Evolutionary conservation across 139 green algal genomes (phyloP), one percentile per base, ranked within the genome.

Genomic region (Klebsormidium nitens): DNA sequence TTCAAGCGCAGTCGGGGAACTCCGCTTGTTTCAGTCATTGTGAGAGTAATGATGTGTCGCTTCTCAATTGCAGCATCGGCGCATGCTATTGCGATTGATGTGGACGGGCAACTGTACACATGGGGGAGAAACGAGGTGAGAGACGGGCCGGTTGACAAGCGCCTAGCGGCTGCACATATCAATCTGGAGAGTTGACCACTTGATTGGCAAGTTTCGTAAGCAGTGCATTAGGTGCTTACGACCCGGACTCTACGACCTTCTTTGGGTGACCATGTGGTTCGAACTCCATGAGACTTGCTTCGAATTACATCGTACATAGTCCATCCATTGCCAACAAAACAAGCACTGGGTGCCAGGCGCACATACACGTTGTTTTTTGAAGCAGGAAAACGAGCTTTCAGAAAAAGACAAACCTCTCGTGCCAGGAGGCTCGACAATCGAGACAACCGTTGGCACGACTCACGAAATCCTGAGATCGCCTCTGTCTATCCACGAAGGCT

Each of bases 71-170:
- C 67, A 75, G 68, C 86, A n/a, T 87, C 91, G 19, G 85, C 72
- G n/a, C 90, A 96, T 75, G 87, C 80, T 69, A 78, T 96, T 19
- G 72, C 77, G 29, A 42, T 81, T 17, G 67, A 66, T 28, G 56
- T 73, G 0, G 81, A 86, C 1, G 92, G 91, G 34, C 62, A 60
- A 1, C 84, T 86, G 44, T 97, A 86, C 75, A 87, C 86, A 5
- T 97, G 91, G 91, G 91, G 92, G 28, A 73, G 89, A 17, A 97
- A 97, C 61, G 71, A 78, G 69, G 69, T 76, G 46, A 40, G 49
- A 35, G 49, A 28, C 49, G 49, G n/a, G n/a, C n/a, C n/a, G n/a
- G n/a, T n/a, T n/a, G n/a, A n/a, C n/a, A n/a, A n/a, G n/a, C n/a
- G n/a, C n/a, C n/a, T n/a, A n/a, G n/a, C n/a, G n/a, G 39, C 14